Evolutionary conservation across 768 basidiomycete genomes (phyloP).

Genomic region (Steccherinum ochraceum): DNA sequence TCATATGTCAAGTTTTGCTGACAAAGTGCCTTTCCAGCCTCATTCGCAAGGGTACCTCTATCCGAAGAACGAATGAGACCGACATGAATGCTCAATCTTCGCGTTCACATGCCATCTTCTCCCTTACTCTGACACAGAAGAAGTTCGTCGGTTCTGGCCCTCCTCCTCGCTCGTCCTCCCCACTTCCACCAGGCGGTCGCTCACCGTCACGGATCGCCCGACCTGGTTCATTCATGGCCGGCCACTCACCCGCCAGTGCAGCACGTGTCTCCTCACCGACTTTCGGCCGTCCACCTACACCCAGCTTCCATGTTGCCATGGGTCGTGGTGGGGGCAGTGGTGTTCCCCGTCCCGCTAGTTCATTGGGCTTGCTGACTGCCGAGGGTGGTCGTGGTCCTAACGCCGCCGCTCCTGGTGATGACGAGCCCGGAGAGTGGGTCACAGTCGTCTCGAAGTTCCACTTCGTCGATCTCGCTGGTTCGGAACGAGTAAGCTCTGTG

Average conservation of each 20-base stretch:
- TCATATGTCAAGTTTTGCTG: not conserved
- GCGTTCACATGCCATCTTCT: slow-evolving; percentile 98
- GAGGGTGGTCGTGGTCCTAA: slow-evolving; percentile 31
- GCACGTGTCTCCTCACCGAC: slow-evolving; percentile 71
- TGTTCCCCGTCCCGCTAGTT: slow-evolving; percentile 68
- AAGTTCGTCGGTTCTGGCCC: slow-evolving; percentile 67
- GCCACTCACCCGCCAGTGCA: slow-evolving; percentile 24
- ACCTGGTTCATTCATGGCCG: slow-evolving; percentile 76
- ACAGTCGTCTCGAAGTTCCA: slow-evolving; percentile 95
- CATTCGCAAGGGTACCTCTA: slow-evolving; percentile 82
- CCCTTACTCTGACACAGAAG: slow-evolving; percentile 88
- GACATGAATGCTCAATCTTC: slow-evolving; percentile 99
- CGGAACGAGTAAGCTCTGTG: slow-evolving; percentile 70
- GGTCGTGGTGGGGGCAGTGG: slow-evolving; percentile 62
- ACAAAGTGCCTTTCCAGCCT: slow-evolving; percentile 39
- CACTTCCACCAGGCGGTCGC: slow-evolving; percentile 65
- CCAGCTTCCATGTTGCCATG: slow-evolving; percentile 73
- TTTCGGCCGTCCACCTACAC: slow-evolving; percentile 70
- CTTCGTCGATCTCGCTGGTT: slow-evolving; percentile 96
- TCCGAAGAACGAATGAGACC: slow-evolving; percentile 93
- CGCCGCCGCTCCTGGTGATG: slow-evolving; percentile 35
- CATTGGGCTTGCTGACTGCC: slow-evolving; percentile 61
- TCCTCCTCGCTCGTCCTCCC: slow-evolving; percentile 73
- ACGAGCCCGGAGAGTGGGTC: slow-evolving; percentile 76
- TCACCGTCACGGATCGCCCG: slow-evolving; percentile 75